Evolutionary conservation across 345 rosid species (phyloP), one percentile per base, ranked within the genome.

Genomic region (Odontarrhena argentea): DNA sequence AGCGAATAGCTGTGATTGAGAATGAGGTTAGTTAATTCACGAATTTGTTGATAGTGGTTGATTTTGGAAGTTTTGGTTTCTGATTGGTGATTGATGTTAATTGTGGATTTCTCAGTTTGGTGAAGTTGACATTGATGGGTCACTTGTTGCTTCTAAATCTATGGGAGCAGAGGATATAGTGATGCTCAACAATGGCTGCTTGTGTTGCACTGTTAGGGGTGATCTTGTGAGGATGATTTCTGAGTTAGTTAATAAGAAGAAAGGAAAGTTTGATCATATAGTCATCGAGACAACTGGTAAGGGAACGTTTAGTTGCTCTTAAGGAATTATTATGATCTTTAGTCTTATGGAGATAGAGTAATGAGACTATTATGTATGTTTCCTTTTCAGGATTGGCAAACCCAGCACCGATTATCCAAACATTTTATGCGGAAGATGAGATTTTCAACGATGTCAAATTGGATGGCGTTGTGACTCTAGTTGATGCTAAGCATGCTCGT

Each of bases 351-450:
- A 18, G 43, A 44, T 7, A 38, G 32, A n/a, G 22, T 25, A 5
- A 15, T 63, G 57, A 48, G 10, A 36, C n/a, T 42, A 5, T 45
- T 14, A 3, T 56, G 28, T 37, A 11, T 65, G 3, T 9, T 67
- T 24, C 18, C 55, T 57, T 71, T 62, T 46, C 74, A 91, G 97
- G 99, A 61, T 76, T 94, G 83, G 99, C 99, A 41, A 94, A 88
- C 64, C 99, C 93, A 9, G 89, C 99, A n/a, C 99, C 97, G 15
- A 87, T 94, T 58, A 94, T 94, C 81, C 97, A 91, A 77, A 94
- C 96, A 7, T 91, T 94, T 85, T 94, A 94, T 79, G 87, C 97
- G 0, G 99, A 94, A 77, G 97, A 91, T 60, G 74, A 60, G 26
- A 58, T 94, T 75, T 94, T 86, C 77, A 85, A 76, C 74, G 91